Percentiles rank a stretch among this genome's conserved stretches.
Conservation (phyloP, 2,329 filamentous ascomycete genomes). For the Colletotrichum sp. region DNA sequence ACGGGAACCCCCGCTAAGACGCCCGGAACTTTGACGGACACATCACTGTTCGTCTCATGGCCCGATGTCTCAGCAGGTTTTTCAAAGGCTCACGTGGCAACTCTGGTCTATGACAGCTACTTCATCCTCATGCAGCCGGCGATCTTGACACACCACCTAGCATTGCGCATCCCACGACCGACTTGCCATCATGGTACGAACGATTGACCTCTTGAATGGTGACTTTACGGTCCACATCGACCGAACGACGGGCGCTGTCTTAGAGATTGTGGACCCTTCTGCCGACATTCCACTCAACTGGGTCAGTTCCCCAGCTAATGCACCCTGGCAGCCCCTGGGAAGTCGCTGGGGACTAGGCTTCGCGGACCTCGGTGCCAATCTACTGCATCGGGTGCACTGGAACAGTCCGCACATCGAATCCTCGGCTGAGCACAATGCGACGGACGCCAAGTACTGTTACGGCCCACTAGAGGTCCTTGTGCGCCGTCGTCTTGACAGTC, state of each 20-base stretch:
- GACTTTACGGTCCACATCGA: conserved; percentile 11
- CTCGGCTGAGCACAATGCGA: neutral
- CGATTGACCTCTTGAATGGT: neutral
- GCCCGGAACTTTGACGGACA: neutral
- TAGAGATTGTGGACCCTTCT: conserved; percentile 3
- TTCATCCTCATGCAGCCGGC: neutral
- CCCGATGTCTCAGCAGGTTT: neutral
- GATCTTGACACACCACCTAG: neutral
- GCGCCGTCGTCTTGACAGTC: neutral
- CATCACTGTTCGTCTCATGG: neutral
- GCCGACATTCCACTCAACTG: conserved; percentile 7
- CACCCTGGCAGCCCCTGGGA: conserved; percentile 17
- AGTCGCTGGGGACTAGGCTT: conserved; percentile 19
- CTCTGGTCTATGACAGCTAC: neutral
- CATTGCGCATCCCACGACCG: no score
- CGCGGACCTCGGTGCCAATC: neutral
- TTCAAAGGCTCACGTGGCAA: neutral
- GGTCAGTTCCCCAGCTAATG: conserved; percentile 15
- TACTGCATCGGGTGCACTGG: conserved; percentile 13
- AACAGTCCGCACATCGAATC: conserved; percentile 2
- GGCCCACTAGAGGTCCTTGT: conserved; percentile 5
- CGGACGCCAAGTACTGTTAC: neutral
- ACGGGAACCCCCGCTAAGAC: neutral
- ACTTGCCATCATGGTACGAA: conserved; percentile 1
- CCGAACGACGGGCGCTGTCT: neutral